phyloP scores from a whole-genome alignment of 768 basidiomycete species.

The Lentinula edodes region DNA sequence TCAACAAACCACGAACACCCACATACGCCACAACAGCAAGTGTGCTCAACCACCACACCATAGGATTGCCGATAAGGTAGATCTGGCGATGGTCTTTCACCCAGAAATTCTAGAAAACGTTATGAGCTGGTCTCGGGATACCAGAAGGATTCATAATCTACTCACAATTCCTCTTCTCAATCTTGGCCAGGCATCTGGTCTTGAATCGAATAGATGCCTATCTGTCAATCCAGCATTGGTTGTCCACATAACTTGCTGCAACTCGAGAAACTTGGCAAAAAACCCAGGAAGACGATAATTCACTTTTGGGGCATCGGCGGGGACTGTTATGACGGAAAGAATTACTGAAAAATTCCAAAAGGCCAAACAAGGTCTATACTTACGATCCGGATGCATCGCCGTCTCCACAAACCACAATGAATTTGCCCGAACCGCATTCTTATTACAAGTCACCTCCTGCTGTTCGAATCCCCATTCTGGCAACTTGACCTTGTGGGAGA shows the following conservation, averaged over 20 bases:
- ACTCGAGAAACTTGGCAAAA: slow-evolving; percentile 83
- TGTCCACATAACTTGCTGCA: slow-evolving; percentile 94
- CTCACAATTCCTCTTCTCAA: slow-evolving; percentile 90
- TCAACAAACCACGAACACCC: slow-evolving; percentile 66
- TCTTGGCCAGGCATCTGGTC: slow-evolving; percentile 90
- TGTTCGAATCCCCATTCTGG: slow-evolving; percentile 98
- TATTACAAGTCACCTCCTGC: slow-evolving; percentile 99
- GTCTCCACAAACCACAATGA: slow-evolving; percentile 96
- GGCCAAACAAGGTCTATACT: slow-evolving; percentile 21
- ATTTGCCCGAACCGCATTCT: slow-evolving; percentile 86
- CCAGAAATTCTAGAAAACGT: slow-evolving; percentile 82
- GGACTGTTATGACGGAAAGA: slow-evolving; percentile 41
- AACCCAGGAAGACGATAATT: slow-evolving; percentile 92
- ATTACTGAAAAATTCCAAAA: neutral
- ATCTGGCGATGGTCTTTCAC: slow-evolving; percentile 94
- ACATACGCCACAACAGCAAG: slow-evolving; percentile 65
- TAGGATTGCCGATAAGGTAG: slow-evolving; percentile 91
- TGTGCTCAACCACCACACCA: slow-evolving; percentile 88
- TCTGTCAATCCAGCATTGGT: slow-evolving; percentile 96
- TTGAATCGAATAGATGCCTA: slow-evolving; percentile 90
- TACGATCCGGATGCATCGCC: slow-evolving; percentile 64
- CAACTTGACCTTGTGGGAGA: slow-evolving; percentile 96
- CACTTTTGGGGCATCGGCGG: slow-evolving; percentile 65
- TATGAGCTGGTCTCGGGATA: neutral
- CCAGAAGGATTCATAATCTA: slow-evolving; percentile 9